phyloP scores from a whole-genome alignment of 2,329 filamentous ascomycete species.

The Aspergillus sp. region DNA sequence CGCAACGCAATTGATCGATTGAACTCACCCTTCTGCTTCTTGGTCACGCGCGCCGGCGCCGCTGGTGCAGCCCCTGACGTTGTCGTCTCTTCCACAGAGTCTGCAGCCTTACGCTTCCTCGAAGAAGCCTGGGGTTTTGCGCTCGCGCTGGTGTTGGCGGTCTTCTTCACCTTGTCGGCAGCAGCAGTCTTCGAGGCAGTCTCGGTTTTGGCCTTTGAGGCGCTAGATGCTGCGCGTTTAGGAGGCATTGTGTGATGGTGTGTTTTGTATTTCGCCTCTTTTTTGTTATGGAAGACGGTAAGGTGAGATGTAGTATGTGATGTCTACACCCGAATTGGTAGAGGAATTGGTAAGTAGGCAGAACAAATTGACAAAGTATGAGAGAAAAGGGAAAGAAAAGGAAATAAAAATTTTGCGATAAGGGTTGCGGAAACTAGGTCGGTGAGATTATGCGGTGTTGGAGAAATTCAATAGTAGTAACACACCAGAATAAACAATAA shows the following conservation, averaged over 20 bases:
- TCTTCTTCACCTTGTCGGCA: not conserved
- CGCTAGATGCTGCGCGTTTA: constrained; percentile 2
- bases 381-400: too few species aligned
- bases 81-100: constrained; percentile 5
- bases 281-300: not conserved
- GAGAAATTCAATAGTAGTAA: not conserved
- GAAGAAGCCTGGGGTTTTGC: not conserved
- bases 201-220: not conserved
- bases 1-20: not conserved
- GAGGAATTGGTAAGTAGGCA: too few species aligned
- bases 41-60: constrained; percentile 1
- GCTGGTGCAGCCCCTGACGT: not conserved
- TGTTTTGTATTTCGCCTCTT: not conserved
- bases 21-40: constrained; percentile 13
- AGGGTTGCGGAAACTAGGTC: not conserved
- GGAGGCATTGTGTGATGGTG: not conserved
- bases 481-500: not conserved
- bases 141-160: not conserved
- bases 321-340: too few species aligned
- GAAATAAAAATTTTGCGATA: not conserved
- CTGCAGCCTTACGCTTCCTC: constrained; percentile 11
- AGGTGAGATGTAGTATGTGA: not conserved
- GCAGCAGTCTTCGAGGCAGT: not conserved
- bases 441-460: too few species aligned
- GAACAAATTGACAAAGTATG: too few species aligned